A percentile compares a stretch with the other conserved stretches of the same genome.
These are phyloP conservation scores for Oryza nivara DNA, from an alignment of 176 grass and related monocot genomes.

Conservation along the genomic window DNA sequence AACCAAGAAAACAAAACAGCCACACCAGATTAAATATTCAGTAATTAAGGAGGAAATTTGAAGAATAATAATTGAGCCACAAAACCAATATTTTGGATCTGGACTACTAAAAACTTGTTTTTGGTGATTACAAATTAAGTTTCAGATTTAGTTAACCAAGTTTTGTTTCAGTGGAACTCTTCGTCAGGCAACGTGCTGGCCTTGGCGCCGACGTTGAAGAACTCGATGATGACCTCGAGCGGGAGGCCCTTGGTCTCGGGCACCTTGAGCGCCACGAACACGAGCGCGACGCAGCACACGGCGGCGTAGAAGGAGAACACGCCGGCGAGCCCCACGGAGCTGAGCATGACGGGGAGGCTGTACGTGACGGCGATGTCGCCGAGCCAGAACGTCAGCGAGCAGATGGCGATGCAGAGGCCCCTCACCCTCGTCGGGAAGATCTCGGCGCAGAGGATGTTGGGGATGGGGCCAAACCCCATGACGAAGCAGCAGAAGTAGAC, in stretches of 20 bases:
- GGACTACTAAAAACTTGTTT: too few relatives aligned
- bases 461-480: slow-evolving; percentile 90
- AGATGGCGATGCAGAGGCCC: slow-evolving; percentile 74
- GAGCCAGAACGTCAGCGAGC: slow-evolving; percentile 83
- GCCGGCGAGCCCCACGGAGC: slow-evolving; percentile 54
- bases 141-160: too few relatives aligned
- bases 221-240: slow-evolving; percentile 82
- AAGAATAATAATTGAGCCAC: too few relatives aligned
- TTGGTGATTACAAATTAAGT: too few relatives aligned
- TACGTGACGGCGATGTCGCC: slow-evolving; percentile 82
- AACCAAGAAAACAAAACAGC: too few relatives aligned
- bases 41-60: too few relatives aligned
- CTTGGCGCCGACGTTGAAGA: slow-evolving; percentile 78
- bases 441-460: slow-evolving; percentile 87
- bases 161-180: background rate
- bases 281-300: slow-evolving; percentile 63
- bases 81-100: too few relatives aligned
- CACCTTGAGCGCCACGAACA: slow-evolving; percentile 70
- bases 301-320: slow-evolving; percentile 72
- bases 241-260: slow-evolving; percentile 91
- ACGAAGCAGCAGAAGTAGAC: slow-evolving; percentile 89
- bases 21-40: too few relatives aligned
- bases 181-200: background rate
- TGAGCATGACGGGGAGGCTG: slow-evolving; percentile 71
- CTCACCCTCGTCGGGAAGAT: slow-evolving; percentile 80